Evolutionary conservation across 2,329 filamentous ascomycete species (phyloP).

Genomic region (Penicillium sp.): DNA sequence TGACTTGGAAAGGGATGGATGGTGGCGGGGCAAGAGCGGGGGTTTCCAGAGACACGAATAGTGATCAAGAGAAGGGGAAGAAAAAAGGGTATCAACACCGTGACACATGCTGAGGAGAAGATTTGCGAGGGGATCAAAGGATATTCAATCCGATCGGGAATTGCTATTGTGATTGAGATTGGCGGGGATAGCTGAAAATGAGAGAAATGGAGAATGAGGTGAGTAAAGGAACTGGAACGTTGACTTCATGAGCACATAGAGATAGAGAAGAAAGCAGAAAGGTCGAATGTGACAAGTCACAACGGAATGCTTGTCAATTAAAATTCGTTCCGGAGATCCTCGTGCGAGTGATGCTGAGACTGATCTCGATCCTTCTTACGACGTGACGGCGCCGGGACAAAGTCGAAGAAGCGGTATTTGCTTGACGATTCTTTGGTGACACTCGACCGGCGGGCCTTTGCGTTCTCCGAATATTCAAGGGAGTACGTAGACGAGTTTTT

Average conservation of each 20-base stretch:
- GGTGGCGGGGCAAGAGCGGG: background rate
- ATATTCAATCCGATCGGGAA: background rate
- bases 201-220: constrained; percentile 16
- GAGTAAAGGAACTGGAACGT: constrained; percentile 30
- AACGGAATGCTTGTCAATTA: constrained; percentile 22
- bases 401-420: constrained; percentile 51
- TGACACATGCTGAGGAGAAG: constrained; percentile 42
- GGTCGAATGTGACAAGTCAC: constrained; percentile 20
- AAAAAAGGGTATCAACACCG: constrained; percentile 49
- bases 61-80: constrained; percentile 35
- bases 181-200: constrained; percentile 1
- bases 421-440: constrained; percentile 44
- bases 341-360: constrained; percentile 38
- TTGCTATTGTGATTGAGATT: constrained; percentile 13
- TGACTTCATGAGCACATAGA: constrained; percentile 42
- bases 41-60: constrained; percentile 20
- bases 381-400: constrained; percentile 47
- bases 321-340: constrained; percentile 39
- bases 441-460: constrained; percentile 44
- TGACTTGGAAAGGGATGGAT: background rate
- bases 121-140: constrained; percentile 20
- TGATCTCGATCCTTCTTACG: constrained; percentile 48
- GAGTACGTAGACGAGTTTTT: constrained; percentile 54
- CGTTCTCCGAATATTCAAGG: constrained; percentile 44
- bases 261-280: constrained; percentile 15